Base-by-base conservation (phyloP, 1,284 basidiomycete species). In the Abortiporus biennis region DNA sequence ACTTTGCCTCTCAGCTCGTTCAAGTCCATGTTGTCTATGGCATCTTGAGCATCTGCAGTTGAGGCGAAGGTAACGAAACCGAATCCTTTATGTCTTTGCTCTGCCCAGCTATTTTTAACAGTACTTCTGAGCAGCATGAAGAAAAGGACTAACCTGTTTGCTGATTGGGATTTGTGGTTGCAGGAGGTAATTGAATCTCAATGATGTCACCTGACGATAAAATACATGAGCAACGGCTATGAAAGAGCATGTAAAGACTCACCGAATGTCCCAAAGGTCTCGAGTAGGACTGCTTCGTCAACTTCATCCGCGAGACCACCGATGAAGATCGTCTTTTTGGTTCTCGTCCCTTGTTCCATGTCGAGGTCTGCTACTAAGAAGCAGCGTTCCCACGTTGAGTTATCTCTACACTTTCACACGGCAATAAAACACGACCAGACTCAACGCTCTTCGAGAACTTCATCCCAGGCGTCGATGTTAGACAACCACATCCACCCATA, bases 21-120 rank as follows among this genome's bases (percentile, higher is more conserved):
- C 56, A 88, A 67, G 59, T 90, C 87, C 86, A 90, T 90, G 62
- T 90, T 90, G 67, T 90, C 87, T 48, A 90, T 90, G 35, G 86
- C 86, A 59, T 89, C 87, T 57, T 86, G 85, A 8, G 87, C 87
- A 60, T 90, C 86, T 20, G 72, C 73, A n/a, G 83, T 54, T 2
- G 85, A 84, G 5, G 75, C 64, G 55, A 75, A 90, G 8, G 87
- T 89, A 36, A 90, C 77, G 54, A 90, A 90, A 2, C 79, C 86
- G 60, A 87, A 90, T 13, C 86, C 86, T 40, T 87, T 79, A 59
- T 90, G 87, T 63, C 85, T 89, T 17, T 65, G 62, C 47, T 83
- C 85, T 85, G 53, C n/a, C n/a, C n/a, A n/a, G n/a, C n/a, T n/a
- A n/a, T 40, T 25, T 40, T 40, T 34, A 40, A 43, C 43, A 45